Evolutionary conservation across 2,329 filamentous ascomycete genomes (phyloP).

Genomic region (Neurospora sp.): DNA sequence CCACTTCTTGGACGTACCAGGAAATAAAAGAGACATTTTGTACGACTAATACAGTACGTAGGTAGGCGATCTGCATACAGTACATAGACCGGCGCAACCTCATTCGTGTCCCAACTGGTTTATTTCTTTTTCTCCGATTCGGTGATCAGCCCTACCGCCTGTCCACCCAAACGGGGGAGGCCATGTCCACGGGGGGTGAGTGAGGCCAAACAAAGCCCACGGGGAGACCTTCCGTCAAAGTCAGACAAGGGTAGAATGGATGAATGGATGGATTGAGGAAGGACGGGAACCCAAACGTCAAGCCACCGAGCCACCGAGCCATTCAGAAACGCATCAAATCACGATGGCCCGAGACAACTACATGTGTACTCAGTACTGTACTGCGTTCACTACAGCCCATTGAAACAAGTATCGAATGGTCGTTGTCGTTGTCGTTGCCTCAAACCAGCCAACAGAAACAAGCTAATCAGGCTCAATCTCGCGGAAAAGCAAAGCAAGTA

Average conservation of each 20-base stretch:
- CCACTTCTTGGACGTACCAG: background rate
- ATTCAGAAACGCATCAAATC: background rate
- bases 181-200: background rate
- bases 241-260: background rate
- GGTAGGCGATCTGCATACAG: background rate
- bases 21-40: background rate
- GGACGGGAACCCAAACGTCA: background rate
- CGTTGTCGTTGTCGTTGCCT: background rate
- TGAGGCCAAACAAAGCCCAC: background rate
- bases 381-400: background rate
- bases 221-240: background rate
- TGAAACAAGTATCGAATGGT: background rate
- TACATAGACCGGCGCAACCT: background rate
- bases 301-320: background rate
- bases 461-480: background rate
- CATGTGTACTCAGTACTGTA: background rate
- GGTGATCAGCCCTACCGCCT: background rate
- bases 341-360: background rate
- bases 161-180: background rate
- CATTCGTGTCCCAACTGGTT: background rate
- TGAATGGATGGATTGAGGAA: background rate
- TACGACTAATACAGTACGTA: background rate
- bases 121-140: background rate
- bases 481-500: background rate
- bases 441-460: background rate